Evolutionary conservation across 1,139 yeast genomes (phyloP).

Genomic region (Meyerozyma guilliermondii): DNA sequence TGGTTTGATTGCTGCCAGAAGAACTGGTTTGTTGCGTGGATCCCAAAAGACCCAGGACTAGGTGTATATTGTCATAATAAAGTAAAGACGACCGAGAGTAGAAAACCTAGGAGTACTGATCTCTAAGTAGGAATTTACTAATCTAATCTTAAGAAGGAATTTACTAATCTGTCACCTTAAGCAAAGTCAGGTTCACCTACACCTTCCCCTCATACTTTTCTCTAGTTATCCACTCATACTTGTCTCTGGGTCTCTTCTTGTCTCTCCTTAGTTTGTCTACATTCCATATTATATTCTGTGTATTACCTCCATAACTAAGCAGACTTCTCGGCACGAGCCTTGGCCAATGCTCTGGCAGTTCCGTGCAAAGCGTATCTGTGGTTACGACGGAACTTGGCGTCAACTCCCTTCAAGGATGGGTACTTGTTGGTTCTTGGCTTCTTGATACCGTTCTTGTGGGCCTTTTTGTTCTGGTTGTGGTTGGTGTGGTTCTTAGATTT

Average conservation of each 20-base stretch:
- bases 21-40: constrained; percentile 99
- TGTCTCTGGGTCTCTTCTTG: no score
- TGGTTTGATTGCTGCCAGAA: constrained; percentile 99
- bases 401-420: constrained; percentile 98
- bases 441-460: constrained; percentile 99
- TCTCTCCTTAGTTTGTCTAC: no score
- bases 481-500: constrained; percentile 99
- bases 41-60: constrained; percentile 92
- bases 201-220: no score
- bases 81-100: constrained; percentile 1
- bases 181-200: no score
- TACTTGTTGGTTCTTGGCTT: constrained; percentile 97
- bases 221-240: no score
- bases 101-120: no score
- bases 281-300: background rate
- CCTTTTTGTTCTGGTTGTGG: constrained; percentile 99
- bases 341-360: constrained; percentile 90
- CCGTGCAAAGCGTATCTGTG: constrained; percentile 99
- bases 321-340: constrained; percentile 50
- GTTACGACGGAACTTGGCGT: constrained; percentile 99
- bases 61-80: constrained; percentile 7
- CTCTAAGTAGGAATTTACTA: no score
- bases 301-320: constrained; percentile 8
- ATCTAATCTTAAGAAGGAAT: no score
- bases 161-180: no score